These are phyloP conservation scores for Leccinum pachyderme DNA, from an alignment of 1,284 basidiomycete species.

Conservation along the genomic window DNA sequence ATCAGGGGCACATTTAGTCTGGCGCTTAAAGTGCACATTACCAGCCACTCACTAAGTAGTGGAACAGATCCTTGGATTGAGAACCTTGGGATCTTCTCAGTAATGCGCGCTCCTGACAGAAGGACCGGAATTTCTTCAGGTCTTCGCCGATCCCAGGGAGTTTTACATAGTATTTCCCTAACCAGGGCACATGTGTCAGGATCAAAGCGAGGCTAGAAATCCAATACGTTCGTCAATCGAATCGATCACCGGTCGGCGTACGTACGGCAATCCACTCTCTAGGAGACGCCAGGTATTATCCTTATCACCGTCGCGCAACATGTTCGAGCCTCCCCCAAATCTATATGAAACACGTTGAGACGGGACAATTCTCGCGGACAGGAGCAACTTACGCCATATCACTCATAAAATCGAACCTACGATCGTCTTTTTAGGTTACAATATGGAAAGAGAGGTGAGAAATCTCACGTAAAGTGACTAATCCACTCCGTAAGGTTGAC, in stretches of 20 bases:
- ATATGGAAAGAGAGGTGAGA: conserved; percentile 11
- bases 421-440: conserved; percentile 10
- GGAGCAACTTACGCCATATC: conserved; percentile 51
- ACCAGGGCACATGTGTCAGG: conserved; percentile 45
- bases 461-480: conserved; percentile 51
- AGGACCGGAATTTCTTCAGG: conserved; percentile 33
- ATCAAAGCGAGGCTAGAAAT: conserved; percentile 34
- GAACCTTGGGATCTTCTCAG: conserved; percentile 37
- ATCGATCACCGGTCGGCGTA: conserved; percentile 4
- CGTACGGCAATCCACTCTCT: conserved; percentile 40
- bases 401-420: conserved; percentile 62
- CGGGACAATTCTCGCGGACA: neutral
- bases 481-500: conserved; percentile 47
- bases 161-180: conserved; percentile 31
- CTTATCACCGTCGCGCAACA: conserved; percentile 41
- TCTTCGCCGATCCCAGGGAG: conserved; percentile 33
- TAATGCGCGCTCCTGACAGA: conserved; percentile 35
- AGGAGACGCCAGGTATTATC: conserved; percentile 37
- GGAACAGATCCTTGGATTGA: conserved; percentile 46
- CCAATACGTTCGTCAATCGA: conserved; percentile 1
- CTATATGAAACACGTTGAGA: conserved; percentile 28
- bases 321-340: conserved; percentile 49
- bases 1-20: conserved; percentile 2
- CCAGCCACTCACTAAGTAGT: conserved; percentile 19
- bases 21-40: neutral